phyloP scores from a whole-genome alignment of 352 stramenopile genomes.

The Bremia lactucae region DNA sequence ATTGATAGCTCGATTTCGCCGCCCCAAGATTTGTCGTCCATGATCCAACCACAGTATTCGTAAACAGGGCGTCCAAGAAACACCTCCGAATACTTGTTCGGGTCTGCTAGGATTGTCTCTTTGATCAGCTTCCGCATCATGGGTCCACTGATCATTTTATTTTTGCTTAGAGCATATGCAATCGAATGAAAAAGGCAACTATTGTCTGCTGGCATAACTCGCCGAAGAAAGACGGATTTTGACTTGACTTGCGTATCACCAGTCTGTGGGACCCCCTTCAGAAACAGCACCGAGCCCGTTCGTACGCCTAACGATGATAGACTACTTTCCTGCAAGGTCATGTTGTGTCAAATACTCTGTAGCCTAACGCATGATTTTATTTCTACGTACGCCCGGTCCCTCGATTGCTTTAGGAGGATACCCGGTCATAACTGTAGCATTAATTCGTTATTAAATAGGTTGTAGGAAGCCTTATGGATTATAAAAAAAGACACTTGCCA shows the following conservation, averaged over 20 bases:
- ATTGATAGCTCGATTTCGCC: slow-evolving; percentile 84
- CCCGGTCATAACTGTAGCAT: slow-evolving; percentile 50
- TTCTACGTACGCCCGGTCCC: slow-evolving; percentile 39
- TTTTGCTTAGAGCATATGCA: slow-evolving; percentile 55
- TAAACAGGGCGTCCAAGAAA: slow-evolving; percentile 65
- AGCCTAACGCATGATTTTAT: background rate
- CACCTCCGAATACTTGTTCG: slow-evolving; percentile 56
- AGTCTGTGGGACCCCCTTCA: slow-evolving; percentile 44
- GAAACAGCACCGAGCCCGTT: slow-evolving; percentile 55
- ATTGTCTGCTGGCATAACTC: slow-evolving; percentile 75
- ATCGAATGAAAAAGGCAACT: slow-evolving; percentile 84
- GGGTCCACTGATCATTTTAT: slow-evolving; percentile 40
- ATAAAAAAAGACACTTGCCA: slow-evolving; percentile 17
- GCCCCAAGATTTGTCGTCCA: slow-evolving; percentile 72
- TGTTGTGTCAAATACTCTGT: slow-evolving; percentile 2
- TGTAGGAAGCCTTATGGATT: background rate
- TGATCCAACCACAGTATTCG: slow-evolving; percentile 82
- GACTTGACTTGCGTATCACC: slow-evolving; percentile 12
- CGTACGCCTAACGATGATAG: slow-evolving; percentile 44
- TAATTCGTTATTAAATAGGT: background rate
- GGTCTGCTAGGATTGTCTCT: slow-evolving; percentile 54
- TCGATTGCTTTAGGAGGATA: slow-evolving; percentile 63
- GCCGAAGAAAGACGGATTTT: slow-evolving; percentile 51
- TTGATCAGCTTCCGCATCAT: slow-evolving; percentile 64
- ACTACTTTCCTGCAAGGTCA: slow-evolving; percentile 24